These are phyloP conservation scores for Albizia julibrissin DNA, from an alignment of 306 rosid genomes.

Conservation along the genomic window DNA sequence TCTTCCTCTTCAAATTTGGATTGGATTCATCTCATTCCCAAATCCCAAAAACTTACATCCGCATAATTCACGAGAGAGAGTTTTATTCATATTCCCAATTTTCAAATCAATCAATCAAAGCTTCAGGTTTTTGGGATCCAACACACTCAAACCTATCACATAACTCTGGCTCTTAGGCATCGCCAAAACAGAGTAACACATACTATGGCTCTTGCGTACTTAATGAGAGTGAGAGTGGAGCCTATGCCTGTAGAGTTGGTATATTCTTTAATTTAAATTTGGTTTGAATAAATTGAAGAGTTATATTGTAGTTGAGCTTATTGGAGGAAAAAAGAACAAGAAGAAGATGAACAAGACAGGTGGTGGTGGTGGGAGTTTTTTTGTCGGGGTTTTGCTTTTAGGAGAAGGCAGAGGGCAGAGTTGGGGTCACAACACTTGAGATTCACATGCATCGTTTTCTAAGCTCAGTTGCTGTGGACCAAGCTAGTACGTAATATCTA, in stretches of 20 bases:
- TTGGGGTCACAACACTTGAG: constrained; percentile 33
- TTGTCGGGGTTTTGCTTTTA: constrained; percentile 37
- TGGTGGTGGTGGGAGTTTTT: constrained; percentile 6
- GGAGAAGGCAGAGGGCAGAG: constrained; percentile 41
- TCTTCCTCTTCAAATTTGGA: background rate
- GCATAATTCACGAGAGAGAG: background rate
- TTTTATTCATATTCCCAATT: constrained; percentile 7
- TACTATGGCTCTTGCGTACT: too few species aligned
- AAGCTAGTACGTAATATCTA: constrained; percentile 17
- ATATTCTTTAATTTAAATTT: background rate
- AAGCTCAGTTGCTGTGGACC: constrained; percentile 39
- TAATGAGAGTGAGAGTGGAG: background rate
- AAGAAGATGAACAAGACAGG: constrained; percentile 29
- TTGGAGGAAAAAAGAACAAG: background rate
- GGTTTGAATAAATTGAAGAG: background rate
- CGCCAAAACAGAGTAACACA: background rate
- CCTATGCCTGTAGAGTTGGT: background rate
- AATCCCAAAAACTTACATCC: background rate
- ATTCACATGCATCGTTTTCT: constrained; percentile 34
- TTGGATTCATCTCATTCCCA: background rate
- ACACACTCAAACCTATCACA: background rate
- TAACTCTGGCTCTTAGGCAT: background rate
- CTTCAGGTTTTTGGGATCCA: background rate
- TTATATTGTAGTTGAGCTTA: background rate
- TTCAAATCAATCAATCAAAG: constrained; percentile 43